phyloP scores from a whole-genome alignment of 2,329 filamentous ascomycete genomes.

The Zymoseptoria crescenta region DNA sequence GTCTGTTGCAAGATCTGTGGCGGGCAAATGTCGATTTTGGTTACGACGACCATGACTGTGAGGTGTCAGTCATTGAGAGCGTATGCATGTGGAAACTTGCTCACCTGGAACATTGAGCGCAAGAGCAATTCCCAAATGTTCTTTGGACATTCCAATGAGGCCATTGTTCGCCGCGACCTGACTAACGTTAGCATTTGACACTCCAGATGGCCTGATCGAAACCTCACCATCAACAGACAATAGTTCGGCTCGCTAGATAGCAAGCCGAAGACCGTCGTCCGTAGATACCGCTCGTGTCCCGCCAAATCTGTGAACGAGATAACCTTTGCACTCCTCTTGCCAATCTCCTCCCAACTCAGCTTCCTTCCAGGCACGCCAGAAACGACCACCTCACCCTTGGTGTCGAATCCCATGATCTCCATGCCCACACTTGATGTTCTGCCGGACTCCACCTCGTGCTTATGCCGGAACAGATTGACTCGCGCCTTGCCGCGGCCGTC shows the following conservation, averaged over 20 bases:
- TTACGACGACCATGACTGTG: slow-evolving; percentile 85
- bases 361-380: slow-evolving; percentile 77
- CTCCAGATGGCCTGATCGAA: background rate
- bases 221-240: slow-evolving; percentile 80
- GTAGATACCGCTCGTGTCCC: slow-evolving; percentile 88
- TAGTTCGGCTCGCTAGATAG: slow-evolving; percentile 94
- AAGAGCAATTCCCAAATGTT: slow-evolving; percentile 89
- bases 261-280: slow-evolving; percentile 93
- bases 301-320: slow-evolving; percentile 94
- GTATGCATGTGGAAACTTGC: background rate
- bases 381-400: slow-evolving; percentile 69
- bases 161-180: slow-evolving; percentile 85
- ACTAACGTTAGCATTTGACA: background rate
- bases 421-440: slow-evolving; percentile 94
- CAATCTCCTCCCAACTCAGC: slow-evolving; percentile 96
- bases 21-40: slow-evolving; percentile 97
- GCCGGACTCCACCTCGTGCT: slow-evolving; percentile 94
- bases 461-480: slow-evolving; percentile 93
- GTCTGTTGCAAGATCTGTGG: slow-evolving; percentile 93
- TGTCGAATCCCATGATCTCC: slow-evolving; percentile 98
- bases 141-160: slow-evolving; percentile 87
- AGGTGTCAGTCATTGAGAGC: background rate
- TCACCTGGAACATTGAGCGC: slow-evolving; percentile 74
- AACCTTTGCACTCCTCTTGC: slow-evolving; percentile 86
- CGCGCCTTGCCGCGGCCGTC: slow-evolving; percentile 89